Evolutionary conservation across 768 basidiomycete species (phyloP), one percentile per base, ranked within the genome.

Genomic region (Naematelia encephala): DNA sequence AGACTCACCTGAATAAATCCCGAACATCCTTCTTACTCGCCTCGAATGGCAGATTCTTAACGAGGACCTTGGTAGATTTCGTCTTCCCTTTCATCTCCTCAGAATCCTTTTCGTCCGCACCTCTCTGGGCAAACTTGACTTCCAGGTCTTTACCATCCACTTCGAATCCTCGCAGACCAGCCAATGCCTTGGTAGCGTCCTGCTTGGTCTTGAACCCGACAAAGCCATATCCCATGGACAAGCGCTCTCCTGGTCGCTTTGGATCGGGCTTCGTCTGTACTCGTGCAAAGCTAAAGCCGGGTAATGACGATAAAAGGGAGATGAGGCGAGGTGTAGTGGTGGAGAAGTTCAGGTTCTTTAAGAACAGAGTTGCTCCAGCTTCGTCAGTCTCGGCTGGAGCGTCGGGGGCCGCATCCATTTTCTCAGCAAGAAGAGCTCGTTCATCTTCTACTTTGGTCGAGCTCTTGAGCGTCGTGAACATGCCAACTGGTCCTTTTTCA

Each of bases 31-130:
- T 91, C 81, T 88, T 90, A 44, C 87, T 87, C 46, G 88, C 90
- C 77, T 99, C 96, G 80, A 99, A 99, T 42, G 96, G 92, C 54
- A 97, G 83, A 69, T 99, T 99, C 84, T 97, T 98, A 66, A 98
- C 91, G 51, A 98, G 85, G 83, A 98, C 86, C 84, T 97, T 98
- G 63, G 91, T 89, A 62, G 88, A 87, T 59, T 82, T 82, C 51
- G 82, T 84, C 79, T 84, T 86, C 14, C 67, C 79, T 23, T 71
- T 77, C 56, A 75, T 80, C 28, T 71, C 80, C 29, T 64, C 55
- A 50, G 57, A 64, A 19, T 63, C 58, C 8, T 84, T 85, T 30
- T 85, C 88, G 42, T 84, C 85, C 8, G 73, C 76, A 0, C 90
- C 91, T 4, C 92, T 82, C 19, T 89, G 89, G 1, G 94, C 90